A percentile compares a stretch with the other conserved stretches of the same genome.
Conservation (phyloP, 768 basidiomycete species). For the Termitomyces heimii region DNA sequence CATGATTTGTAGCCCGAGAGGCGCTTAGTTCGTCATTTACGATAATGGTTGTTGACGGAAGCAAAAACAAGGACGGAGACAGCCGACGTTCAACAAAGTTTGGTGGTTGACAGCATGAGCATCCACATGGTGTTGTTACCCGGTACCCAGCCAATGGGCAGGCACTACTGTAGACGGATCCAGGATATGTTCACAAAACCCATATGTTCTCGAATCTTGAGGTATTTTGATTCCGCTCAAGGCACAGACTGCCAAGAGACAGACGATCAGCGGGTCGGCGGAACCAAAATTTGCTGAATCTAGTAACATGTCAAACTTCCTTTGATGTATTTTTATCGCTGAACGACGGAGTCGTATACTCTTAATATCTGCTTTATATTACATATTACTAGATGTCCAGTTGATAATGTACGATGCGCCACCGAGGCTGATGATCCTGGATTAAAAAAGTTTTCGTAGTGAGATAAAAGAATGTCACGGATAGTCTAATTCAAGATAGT, state of each 20-base stretch:
- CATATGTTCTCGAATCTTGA: not conserved
- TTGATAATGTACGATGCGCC: not conserved
- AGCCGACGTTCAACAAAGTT: conserved; percentile 5
- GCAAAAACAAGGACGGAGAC: conserved; percentile 3
- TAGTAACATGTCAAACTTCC: not conserved
- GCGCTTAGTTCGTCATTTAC: not conserved
- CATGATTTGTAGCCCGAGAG: not conserved
- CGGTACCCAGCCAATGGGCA: not conserved
- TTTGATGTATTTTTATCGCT: not conserved
- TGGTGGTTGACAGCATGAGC: not conserved
- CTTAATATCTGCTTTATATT: not conserved
- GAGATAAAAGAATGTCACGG: not conserved
- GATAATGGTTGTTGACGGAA: conserved; percentile 1
- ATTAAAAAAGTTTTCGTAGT: not conserved
- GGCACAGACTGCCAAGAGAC: not conserved
- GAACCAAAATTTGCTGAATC: not conserved
- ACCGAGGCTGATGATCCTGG: not conserved
- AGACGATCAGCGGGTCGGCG: conserved; percentile 2
- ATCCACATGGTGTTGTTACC: not conserved
- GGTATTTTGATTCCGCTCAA: not conserved
- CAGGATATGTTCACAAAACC: not conserved
- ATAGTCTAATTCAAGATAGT: not conserved
- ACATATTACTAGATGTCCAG: not conserved
- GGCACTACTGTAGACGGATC: not conserved
- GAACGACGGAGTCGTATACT: not conserved